A percentile compares a stretch with the other conserved stretches of the same genome.
phyloP scores from a whole-genome alignment of 2,329 filamentous ascomycete genomes.

The Aspergillus piperis region DNA sequence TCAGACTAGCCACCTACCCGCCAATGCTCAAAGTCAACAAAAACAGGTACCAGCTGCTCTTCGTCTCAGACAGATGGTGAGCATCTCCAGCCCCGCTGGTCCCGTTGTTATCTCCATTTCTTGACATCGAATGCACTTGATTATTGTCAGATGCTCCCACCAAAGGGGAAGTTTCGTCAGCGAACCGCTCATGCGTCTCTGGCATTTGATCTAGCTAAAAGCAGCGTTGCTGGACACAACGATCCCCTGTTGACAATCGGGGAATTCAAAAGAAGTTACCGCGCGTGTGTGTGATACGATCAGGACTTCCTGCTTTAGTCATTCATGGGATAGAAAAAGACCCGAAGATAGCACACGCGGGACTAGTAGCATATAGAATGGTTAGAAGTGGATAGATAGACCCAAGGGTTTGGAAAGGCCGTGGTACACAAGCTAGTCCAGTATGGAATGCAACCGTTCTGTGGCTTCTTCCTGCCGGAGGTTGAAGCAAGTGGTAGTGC shows the following conservation, averaged over 20 bases:
- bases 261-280: not conserved
- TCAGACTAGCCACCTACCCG: conserved; percentile 49
- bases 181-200: conserved; percentile 19
- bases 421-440: not conserved
- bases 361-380: not conserved
- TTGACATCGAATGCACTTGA: conserved; percentile 21
- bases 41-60: conserved; percentile 82
- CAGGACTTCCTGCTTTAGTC: not conserved
- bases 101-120: conserved; percentile 10
- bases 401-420: not conserved
- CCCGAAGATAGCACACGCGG: not conserved
- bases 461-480: not conserved
- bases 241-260: not conserved
- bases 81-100: conserved; percentile 40
- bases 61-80: conserved; percentile 57
- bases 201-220: conserved; percentile 14
- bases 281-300: not conserved
- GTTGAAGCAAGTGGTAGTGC: not conserved
- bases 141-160: conserved; percentile 28
- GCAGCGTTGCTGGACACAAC: not conserved
- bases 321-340: not conserved
- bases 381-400: not conserved
- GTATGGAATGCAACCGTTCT: not conserved
- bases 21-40: conserved; percentile 84
- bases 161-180: conserved; percentile 33